phyloP scores from a whole-genome alignment of 768 basidiomycete species.

The Pholiota molesta region DNA sequence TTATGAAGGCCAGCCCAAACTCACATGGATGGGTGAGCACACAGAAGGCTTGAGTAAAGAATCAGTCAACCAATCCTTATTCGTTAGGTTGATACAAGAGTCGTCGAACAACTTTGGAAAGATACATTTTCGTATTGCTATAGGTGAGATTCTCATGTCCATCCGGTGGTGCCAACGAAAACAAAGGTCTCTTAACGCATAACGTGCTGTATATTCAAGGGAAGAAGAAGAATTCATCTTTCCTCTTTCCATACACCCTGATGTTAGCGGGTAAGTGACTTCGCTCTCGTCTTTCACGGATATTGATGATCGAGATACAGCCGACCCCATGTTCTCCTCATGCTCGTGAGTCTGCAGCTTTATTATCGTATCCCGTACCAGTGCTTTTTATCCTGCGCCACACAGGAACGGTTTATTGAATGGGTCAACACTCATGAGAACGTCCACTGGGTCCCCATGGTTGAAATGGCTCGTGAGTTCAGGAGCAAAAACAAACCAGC shows the following conservation, averaged over 20 bases:
- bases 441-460: conserved; percentile 72
- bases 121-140: conserved; percentile 73
- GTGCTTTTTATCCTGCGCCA: neutral
- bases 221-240: conserved; percentile 69
- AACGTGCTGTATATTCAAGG: conserved; percentile 26
- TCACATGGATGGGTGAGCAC: conserved; percentile 71
- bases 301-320: conserved; percentile 30
- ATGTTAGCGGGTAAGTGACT: conserved; percentile 62
- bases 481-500: conserved; percentile 53
- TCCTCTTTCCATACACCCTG: conserved; percentile 79
- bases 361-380: neutral
- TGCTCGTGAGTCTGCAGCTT: conserved; percentile 50
- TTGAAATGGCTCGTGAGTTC: conserved; percentile 67
- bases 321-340: conserved; percentile 70
- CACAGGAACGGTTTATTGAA: conserved; percentile 70
- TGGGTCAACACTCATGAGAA: conserved; percentile 73
- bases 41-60: neutral
- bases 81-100: conserved; percentile 63
- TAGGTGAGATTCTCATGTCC: conserved; percentile 35
- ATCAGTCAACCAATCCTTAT: too few species aligned
- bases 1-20: conserved; percentile 67
- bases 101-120: conserved; percentile 77
- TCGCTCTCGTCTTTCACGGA: neutral
- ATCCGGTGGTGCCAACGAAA: too few species aligned
- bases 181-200: too few species aligned